Evolutionary conservation across 495 filamentous ascomycete species (phyloP), one percentile per base, ranked within the genome.

Genomic region (Aspergillus asperescens): DNA sequence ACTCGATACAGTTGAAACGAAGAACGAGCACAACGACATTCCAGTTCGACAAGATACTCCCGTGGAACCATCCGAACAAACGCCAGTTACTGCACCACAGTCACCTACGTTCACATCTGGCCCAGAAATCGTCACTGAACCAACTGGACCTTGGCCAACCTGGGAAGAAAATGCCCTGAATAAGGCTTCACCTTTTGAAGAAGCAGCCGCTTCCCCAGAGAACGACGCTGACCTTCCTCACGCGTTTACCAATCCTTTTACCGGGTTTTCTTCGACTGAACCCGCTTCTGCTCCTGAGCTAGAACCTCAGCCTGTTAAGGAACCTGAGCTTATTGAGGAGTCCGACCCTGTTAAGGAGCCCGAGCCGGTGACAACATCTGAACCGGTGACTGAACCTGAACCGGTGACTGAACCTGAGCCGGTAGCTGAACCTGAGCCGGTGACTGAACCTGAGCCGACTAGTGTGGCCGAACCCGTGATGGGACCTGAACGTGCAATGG

Each of bases 71-170:
- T 27, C 31, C 18, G 52, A 63, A 38, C 55, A 48, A 55, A 44
- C 54, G 27, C 56, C 60, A 41, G 54, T 62, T 19, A 62, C 60
- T 35, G 60, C 56, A 53, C 60, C 60, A 20, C 60, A 62, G 44
- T 55, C 56, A 15, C 60, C 50, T 44, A 50, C 61, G 41, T 70
- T 62, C 45, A 58, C 63, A n/a, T 63, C 60, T 9, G 55, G 56
- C 2, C 55, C 63, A 18, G 51, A 51, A 19, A 32, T 38, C 29
- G 27, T 18, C 42, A 28, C 44, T 19, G 42, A 49, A 19, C 27
- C 43, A 18, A 32, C 46, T 29, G 40, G 22, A 24, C 5, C 50
- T 9, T 37, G 22, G 50, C 29, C 50, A 13, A 20, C 43, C 12
- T 54, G 51, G 51, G 51, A 47, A 32, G 50, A 54, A 31, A 32